Evolutionary conservation across 2,329 filamentous ascomycete species (phyloP).

Genomic region (Colletotrichum cordylinicola): DNA sequence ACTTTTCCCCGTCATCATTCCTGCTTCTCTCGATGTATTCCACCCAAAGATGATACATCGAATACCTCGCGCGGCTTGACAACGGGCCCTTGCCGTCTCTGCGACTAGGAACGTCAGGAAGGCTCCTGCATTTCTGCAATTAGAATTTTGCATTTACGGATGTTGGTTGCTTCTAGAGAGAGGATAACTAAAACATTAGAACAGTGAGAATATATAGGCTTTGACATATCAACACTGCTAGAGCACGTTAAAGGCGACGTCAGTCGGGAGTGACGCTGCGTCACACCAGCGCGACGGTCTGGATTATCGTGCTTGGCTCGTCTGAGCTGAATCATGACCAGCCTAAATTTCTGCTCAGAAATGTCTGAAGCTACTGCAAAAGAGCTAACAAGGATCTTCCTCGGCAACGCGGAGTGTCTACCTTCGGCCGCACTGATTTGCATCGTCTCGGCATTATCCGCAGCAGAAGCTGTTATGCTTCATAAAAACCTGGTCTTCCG

Average conservation of each 20-base stretch:
- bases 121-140: too few species aligned
- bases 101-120: neutral
- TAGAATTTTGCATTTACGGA: too few species aligned
- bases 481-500: too few species aligned
- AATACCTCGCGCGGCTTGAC: neutral
- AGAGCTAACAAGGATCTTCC: too few species aligned
- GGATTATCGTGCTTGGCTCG: neutral
- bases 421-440: too few species aligned
- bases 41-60: neutral
- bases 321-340: neutral
- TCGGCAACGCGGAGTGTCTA: too few species aligned
- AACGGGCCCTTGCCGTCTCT: neutral
- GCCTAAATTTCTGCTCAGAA: too few species aligned
- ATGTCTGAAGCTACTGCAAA: too few species aligned
- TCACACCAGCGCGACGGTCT: rapidly evolving
- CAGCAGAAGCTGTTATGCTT: too few species aligned
- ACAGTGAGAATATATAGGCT: neutral
- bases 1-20: neutral
- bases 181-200: neutral
- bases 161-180: neutral
- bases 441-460: too few species aligned
- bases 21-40: neutral
- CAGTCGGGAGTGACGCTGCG: too few species aligned
- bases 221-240: rapidly evolving
- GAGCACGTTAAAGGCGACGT: too few species aligned